These are phyloP conservation scores for Fusarium illudens DNA, from an alignment of 2,329 filamentous ascomycete genomes.

Conservation along the genomic window DNA sequence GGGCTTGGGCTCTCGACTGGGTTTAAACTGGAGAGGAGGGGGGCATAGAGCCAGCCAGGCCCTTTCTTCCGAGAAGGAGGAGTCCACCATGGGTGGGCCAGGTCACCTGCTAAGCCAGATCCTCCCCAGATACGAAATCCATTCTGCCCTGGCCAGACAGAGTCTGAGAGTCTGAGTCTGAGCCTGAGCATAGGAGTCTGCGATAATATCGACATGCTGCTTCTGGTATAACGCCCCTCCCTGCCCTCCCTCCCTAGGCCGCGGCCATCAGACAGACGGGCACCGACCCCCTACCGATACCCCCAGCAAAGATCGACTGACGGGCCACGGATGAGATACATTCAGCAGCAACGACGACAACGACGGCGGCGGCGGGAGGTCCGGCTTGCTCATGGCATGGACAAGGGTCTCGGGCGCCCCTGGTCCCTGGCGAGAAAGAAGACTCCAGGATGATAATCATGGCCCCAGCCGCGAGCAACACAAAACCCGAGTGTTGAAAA, in stretches of 20 bases:
- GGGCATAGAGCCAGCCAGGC: constrained; percentile 25
- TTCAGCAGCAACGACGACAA: constrained; percentile 1
- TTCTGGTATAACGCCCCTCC: constrained; percentile 23
- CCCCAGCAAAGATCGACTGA: constrained; percentile 41
- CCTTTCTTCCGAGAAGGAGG: constrained; percentile 33
- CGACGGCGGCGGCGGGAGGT: constrained; percentile 29
- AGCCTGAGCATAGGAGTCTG: constrained; percentile 21
- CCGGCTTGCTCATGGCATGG: constrained; percentile 33
- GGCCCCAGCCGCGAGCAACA: constrained; percentile 20
- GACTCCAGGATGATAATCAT: constrained; percentile 28
- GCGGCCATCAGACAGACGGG: constrained; percentile 18
- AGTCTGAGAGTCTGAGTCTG: constrained; percentile 13
- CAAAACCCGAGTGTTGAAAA: constrained; percentile 16
- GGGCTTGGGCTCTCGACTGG: constrained; percentile 17
- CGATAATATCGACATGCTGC: constrained; percentile 36
- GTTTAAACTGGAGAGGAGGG: constrained; percentile 31
- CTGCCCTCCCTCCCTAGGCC: too few species aligned
- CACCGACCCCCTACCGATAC: not conserved
- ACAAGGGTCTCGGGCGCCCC: constrained; percentile 31
- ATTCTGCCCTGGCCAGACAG: constrained; percentile 19
- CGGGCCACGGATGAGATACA: constrained; percentile 39
- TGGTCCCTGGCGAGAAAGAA: constrained; percentile 25
- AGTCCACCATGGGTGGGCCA: constrained; percentile 32
- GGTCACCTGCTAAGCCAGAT: constrained; percentile 43
- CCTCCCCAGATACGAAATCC: constrained; percentile 40